Evolutionary conservation across 1,139 yeast genomes (phyloP), one percentile per base, ranked within the genome.

Genomic region (Geotrichum histeridarum): DNA sequence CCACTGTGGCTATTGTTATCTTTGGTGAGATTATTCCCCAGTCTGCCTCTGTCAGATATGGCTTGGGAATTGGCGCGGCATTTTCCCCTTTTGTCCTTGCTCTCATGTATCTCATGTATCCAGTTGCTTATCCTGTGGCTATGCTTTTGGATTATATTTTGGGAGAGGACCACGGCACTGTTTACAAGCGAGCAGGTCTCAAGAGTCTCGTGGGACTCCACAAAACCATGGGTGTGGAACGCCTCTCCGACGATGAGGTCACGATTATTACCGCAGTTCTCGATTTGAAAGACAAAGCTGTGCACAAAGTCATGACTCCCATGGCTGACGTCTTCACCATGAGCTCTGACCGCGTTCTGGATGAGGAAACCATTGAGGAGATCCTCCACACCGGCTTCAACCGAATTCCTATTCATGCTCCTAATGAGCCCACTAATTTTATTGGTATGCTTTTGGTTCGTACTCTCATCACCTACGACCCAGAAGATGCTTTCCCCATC

Each of bases 21-120:
- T 93, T 93, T 71, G 99, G 99, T 54, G 99, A 93, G 68, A 87
- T 93, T 64, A 93, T 93, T 60, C 99, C 99, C 1, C 99, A 93
- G 72, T 84, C 95, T 27, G 77, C 89, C 46, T 88, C 95, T 71
- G 99, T 93, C 22, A 77, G 97, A 44, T 91, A 89, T 68, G 99
- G 99, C 1, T 76, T 93, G 53, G 86, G 89, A 60, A 86, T 91
- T 30, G 99, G 99, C 39, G 87, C 98, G 2, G 78, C 84, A 62
- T 89, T 90, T 70, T 80, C 96, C 2, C 97, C 97, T 0, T 91
- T 89, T 72, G 97, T 91, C 35, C 74, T 85, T 50, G 73, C 76
- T 1, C 77, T 93, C 68, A 93, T 93, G 97, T 90, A 91, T 70
- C 50, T 84, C 51, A 82, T 90, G 88, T 90, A 86, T 68, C 98